Base-by-base conservation (phyloP, 2,329 filamentous ascomycete species). In the Ascomycota sp. region DNA sequence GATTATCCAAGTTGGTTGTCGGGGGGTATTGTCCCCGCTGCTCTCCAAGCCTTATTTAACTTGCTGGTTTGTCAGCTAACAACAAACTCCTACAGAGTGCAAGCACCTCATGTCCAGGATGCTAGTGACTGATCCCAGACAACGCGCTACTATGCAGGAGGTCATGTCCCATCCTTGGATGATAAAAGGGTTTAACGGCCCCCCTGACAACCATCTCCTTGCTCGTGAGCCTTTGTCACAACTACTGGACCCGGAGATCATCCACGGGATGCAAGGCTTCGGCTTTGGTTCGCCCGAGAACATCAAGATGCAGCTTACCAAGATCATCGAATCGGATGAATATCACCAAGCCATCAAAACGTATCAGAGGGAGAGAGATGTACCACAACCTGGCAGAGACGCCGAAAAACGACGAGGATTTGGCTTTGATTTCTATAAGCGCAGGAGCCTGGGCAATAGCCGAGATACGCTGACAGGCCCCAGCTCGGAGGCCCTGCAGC, bases 111-210 rank as follows among this genome's bases (percentile, higher is more conserved):
- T 98, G 33, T 83, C 83, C 1, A 70, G 83, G 31, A 95, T 95
- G 89, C 66, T 98, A 28, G 85, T 93, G 13, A 95, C 89, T 4
- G 86, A 95, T 41, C 86, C 89, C 19, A 75, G 70, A 44, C 75
- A 86, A 44, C 73, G 89, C 38, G 81, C 86, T 26, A 85, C 71
- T 25, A 71, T 98, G 53, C 64, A 75, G 32, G 89, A 98, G 51
- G 91, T 98, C 41, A 78, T 95, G 73, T 79, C 63, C 43, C 89
- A 98, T 47, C 80, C 83, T 1, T 98, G 89, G 89, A 83, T 95
- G 66, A 74, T 69, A 29, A 95, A 95, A 51, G 85, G 86, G 7
- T 95, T 83, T 50, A 77, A 65, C 43, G 71, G 69, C 2, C 73
- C 83, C 7, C 85, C 85, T 1, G 89, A 95, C 36, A 98, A 94